Base-by-base conservation (phyloP, 208 protist species). In the Crithidia sp. region DNA sequence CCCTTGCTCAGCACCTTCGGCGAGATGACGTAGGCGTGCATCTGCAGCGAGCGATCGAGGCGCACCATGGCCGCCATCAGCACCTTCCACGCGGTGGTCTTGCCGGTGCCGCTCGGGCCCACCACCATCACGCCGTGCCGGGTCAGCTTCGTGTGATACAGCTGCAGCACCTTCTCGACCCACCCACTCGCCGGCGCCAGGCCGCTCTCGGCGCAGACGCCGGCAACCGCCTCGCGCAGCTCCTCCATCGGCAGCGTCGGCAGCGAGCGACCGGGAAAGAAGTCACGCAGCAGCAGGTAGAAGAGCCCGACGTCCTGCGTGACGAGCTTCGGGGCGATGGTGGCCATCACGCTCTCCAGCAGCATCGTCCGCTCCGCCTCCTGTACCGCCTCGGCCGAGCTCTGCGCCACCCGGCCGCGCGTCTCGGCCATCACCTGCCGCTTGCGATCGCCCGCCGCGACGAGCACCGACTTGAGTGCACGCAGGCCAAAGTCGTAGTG, bases 401-500 rank as follows among this genome's bases (percentile, higher is more conserved):
- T 12, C 45, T 13, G 16, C 45, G 16, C 13, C 39, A 9, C 6
- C 56, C 16, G 13, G 2, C 36, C 60, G 2, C 49, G 40, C n/a
- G 36, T 47, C 36, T 50, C 63, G 16, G 55, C 57, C 43, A 49
- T 19, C 37, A 59, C 69, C 72, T 63, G 64, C 49, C 98, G 96
- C 85, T 99, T 99, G 16, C 98, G 82, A 62, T 95, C 90, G 45
- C 98, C 99, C 5, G 99, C 99, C 36, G 89, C 97, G 5, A 99
- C 89, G 12, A 99, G 92, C 9, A 99, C 99, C 50, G 91, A 96
- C 89, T 99, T 99, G n/a, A 99, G 85, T 4, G 99, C 98, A 71
- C 99, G 97, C 12, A 99, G 87, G 41, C 99, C 99, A 91, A 99
- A 99, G 87, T 99, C 99, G 88, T 99, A 99, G 89, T 99, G 99